Percentiles rank a stretch among this genome's conserved stretches.
phyloP scores from a whole-genome alignment of 805 yeast species.

The Starmerella khaoyaiensis region DNA sequence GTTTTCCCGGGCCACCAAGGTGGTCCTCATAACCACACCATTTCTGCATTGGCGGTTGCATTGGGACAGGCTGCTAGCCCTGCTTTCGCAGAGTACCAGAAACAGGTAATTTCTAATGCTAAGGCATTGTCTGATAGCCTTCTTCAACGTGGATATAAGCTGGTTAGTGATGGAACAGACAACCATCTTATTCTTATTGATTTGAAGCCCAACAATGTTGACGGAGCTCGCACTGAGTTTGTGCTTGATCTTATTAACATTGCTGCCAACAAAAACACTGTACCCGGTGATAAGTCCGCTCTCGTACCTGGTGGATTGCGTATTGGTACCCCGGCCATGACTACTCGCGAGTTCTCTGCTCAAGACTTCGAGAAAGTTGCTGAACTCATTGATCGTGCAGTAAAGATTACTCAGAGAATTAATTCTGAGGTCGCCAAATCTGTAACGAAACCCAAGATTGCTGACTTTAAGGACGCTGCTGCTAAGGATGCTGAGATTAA shows the following conservation, averaged over 20 bases:
- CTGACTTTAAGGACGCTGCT: constrained; percentile 60
- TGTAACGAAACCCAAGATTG: constrained; percentile 42
- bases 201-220: constrained; percentile 64
- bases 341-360: constrained; percentile 79
- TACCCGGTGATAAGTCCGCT: constrained; percentile 94
- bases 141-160: constrained; percentile 48
- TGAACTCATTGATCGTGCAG: constrained; percentile 65
- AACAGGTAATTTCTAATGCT: constrained; percentile 71
- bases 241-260: constrained; percentile 81
- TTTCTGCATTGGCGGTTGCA: constrained; percentile 90
- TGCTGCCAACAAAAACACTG: constrained; percentile 91
- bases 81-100: constrained; percentile 77
- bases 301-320: constrained; percentile 92
- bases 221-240: constrained; percentile 92
- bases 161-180: constrained; percentile 91
- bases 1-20: constrained; percentile 99
- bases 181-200: constrained; percentile 82
- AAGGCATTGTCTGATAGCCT: constrained; percentile 60
- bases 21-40: constrained; percentile 98
- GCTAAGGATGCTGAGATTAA: constrained; percentile 43
- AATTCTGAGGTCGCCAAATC: constrained; percentile 53
- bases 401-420: constrained; percentile 50
- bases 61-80: constrained; percentile 83
- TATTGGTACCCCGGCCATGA: constrained; percentile 98
- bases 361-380: constrained; percentile 74